A percentile compares a stretch with the other conserved stretches of the same genome.
Evolutionary conservation across 2,329 filamentous ascomycete genomes (phyloP).

Genomic region (Verticillium klebahnii): DNA sequence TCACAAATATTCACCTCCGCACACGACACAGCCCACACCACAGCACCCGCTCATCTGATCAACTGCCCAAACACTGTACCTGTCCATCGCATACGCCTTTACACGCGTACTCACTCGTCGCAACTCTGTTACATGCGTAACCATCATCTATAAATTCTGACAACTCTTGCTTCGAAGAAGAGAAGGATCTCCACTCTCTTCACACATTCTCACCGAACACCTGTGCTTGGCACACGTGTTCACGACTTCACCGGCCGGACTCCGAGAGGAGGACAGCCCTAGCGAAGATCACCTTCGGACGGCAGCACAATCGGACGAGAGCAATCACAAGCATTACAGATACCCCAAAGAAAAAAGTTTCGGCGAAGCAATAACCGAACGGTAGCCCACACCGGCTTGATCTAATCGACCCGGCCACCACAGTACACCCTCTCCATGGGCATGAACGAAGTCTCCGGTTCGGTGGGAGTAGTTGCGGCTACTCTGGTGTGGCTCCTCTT

Average conservation of each 20-base stretch:
- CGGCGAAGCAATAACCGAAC: too few relatives aligned
- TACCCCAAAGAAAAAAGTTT: too few relatives aligned
- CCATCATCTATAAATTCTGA: neutral
- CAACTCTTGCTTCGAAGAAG: neutral
- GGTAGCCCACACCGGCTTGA: too few relatives aligned
- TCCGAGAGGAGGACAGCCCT: too few relatives aligned
- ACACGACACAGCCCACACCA: too few relatives aligned
- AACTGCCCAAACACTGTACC: too few relatives aligned
- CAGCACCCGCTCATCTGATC: too few relatives aligned
- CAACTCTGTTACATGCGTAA: neutral
- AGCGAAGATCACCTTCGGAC: too few relatives aligned
- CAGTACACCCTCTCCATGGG: neutral
- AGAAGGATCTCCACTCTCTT: neutral
- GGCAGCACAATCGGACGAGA: too few relatives aligned
- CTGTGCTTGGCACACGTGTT: neutral
- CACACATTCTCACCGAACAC: neutral
- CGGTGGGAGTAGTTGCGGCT: neutral
- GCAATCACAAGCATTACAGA: too few relatives aligned
- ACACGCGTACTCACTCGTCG: neutral
- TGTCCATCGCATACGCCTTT: neutral
- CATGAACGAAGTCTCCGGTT: neutral
- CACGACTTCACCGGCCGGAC: neutral
- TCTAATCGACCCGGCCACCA: neutral
- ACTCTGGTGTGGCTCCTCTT: neutral
- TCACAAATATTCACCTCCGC: too few relatives aligned